Percentiles rank a stretch among this genome's conserved stretches.
Conservation (phyloP, 2,329 filamentous ascomycete genomes). For the Paecilomyces variotii region DNA sequence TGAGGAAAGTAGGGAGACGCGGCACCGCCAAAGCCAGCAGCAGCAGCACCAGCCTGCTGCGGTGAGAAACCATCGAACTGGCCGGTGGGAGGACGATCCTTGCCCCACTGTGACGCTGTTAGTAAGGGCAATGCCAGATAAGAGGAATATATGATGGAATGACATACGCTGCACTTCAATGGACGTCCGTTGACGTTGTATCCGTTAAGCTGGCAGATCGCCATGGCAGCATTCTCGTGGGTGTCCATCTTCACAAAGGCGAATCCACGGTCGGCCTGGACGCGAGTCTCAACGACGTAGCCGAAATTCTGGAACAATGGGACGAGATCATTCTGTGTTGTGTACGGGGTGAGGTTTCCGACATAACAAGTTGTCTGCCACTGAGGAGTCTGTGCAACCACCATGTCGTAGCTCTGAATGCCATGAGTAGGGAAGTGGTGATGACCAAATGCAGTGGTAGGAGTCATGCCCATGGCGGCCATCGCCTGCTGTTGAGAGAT, state of each 20-base stretch:
- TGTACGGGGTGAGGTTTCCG: constrained; percentile 95
- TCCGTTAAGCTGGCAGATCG: constrained; percentile 93
- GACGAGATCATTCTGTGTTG: constrained; percentile 91
- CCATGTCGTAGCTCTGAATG: constrained; percentile 95
- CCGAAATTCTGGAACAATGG: constrained; percentile 98
- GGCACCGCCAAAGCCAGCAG: constrained; percentile 60
- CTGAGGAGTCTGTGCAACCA: constrained; percentile 84
- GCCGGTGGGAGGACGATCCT: constrained; percentile 86
- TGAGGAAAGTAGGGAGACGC: constrained; percentile 86
- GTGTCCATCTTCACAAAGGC: constrained; percentile 99
- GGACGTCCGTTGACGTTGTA: constrained; percentile 97
- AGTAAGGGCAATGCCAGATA: constrained; percentile 22
- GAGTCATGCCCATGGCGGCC: constrained; percentile 96
- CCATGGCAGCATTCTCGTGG: constrained; percentile 96
- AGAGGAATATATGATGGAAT: constrained; percentile 5
- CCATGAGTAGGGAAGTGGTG: constrained; percentile 98
- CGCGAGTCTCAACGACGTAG: constrained; percentile 91
- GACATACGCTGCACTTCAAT: constrained; percentile 94
- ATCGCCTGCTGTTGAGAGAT: constrained; percentile 97
- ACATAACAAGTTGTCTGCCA: constrained; percentile 99
- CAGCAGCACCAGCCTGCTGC: constrained; percentile 64
- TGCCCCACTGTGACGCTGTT: constrained; percentile 70
- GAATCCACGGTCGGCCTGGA: constrained; percentile 96
- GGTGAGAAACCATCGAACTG: constrained; percentile 78
- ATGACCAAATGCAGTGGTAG: constrained; percentile 90